Conservation (phyloP, 164 flowering plant genomes). For the Liquidambar formosana region DNA sequence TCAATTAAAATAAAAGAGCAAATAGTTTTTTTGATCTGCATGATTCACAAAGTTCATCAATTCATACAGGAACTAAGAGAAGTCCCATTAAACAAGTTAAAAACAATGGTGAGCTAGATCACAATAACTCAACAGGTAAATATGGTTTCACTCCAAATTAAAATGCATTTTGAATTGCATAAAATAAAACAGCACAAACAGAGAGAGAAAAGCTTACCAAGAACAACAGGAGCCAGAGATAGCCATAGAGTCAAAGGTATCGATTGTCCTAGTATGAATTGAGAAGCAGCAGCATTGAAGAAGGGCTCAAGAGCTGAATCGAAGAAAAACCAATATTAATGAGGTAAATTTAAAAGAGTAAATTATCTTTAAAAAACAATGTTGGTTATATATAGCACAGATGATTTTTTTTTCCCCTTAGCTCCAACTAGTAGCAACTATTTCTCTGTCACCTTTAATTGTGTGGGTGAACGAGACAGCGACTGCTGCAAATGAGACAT, state of each 20-base stretch:
- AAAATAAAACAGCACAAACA: no score
- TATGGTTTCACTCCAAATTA: no score
- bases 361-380: background rate
- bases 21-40: background rate
- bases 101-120: background rate
- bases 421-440: background rate
- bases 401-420: no score
- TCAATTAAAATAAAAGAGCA: background rate
- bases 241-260: constrained; percentile 84
- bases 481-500: constrained; percentile 93
- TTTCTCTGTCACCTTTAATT: constrained; percentile 60
- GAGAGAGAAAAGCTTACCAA: constrained; percentile 34
- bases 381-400: background rate
- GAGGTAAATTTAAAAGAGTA: background rate
- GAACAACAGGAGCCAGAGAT: constrained; percentile 84
- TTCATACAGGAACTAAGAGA: background rate
- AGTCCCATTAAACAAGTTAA: background rate
- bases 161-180: no score
- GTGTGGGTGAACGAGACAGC: constrained; percentile 97
- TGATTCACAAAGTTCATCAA: background rate
- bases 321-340: background rate
- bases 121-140: no score
- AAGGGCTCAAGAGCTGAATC: constrained; percentile 90
- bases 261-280: constrained; percentile 83
- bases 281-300: constrained; percentile 98